These are phyloP conservation scores for Vicia sativa DNA, from an alignment of 306 rosid species.

Conservation along the genomic window DNA sequence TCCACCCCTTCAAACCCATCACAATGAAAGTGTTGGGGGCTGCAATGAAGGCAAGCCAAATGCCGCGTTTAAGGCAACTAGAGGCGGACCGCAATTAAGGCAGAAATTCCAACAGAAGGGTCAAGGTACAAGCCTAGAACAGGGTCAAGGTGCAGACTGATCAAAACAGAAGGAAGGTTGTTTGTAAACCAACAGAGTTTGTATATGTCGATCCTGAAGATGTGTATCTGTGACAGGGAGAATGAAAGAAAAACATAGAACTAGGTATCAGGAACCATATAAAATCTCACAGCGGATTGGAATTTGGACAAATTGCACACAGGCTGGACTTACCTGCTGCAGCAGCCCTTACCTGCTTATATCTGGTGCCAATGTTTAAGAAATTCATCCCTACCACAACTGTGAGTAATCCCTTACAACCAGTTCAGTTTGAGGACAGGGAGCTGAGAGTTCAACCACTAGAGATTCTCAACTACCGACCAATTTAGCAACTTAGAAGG, in stretches of 20 bases:
- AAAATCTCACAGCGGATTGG: background rate
- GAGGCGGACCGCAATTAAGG: too few species aligned
- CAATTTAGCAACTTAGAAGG: background rate
- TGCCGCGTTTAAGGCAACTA: too few species aligned
- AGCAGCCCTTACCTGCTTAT: background rate
- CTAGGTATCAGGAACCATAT: background rate
- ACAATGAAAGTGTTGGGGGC: too few species aligned
- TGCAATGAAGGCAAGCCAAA: too few species aligned
- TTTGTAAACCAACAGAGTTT: background rate
- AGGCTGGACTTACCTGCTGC: background rate
- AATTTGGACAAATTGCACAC: background rate
- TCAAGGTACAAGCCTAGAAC: background rate
- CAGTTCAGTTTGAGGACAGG: background rate
- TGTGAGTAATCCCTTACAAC: background rate
- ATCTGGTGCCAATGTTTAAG: background rate
- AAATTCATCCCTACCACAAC: background rate
- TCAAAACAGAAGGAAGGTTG: slow-evolving; percentile 9
- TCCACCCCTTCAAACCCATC: too few species aligned
- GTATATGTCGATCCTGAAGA: background rate
- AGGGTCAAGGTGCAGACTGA: background rate
- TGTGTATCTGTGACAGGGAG: background rate
- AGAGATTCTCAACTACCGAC: background rate
- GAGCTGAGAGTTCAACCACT: background rate
- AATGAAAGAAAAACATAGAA: background rate
- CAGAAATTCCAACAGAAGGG: too few species aligned